A percentile compares a stretch with the other conserved stretches of the same genome.
Conservation (phyloP, 2,329 filamentous ascomycete species). For the Cladosporium sp. region DNA sequence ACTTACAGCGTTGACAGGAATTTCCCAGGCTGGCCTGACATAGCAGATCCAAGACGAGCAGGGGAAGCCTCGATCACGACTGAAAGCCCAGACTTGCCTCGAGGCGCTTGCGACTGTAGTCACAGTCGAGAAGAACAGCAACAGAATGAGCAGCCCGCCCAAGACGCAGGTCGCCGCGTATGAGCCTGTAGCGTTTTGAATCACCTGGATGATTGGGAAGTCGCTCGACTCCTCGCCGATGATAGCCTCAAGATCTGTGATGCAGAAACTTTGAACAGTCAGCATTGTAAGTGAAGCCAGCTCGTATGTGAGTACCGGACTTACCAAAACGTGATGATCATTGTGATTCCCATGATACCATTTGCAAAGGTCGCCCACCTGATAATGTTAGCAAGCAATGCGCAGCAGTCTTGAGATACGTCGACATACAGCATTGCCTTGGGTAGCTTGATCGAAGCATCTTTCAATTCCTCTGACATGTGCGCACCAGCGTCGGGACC, state of each 20-base stretch:
- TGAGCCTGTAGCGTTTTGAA: slow-evolving; percentile 27
- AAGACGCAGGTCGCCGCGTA: slow-evolving; percentile 28
- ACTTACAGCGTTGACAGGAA: slow-evolving; percentile 31
- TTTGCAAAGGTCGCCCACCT: slow-evolving; percentile 35
- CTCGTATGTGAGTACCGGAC: slow-evolving; percentile 5
- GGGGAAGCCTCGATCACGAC: slow-evolving; percentile 30
- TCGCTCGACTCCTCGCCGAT: not conserved
- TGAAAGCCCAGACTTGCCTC: slow-evolving; percentile 32
- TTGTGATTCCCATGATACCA: slow-evolving; percentile 30
- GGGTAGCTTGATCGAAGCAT: slow-evolving; percentile 40
- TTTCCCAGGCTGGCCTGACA: slow-evolving; percentile 27
- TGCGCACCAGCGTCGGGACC: slow-evolving; percentile 37
- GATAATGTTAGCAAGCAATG: not conserved
- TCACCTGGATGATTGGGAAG: slow-evolving; percentile 16
- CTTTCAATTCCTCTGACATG: slow-evolving; percentile 33
- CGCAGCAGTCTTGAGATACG: not conserved
- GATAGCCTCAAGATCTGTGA: slow-evolving; percentile 2
- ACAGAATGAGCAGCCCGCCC: slow-evolving; percentile 27
- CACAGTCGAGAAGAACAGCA: slow-evolving; percentile 33
- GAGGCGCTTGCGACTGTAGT: slow-evolving; percentile 32
- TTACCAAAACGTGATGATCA: slow-evolving; percentile 35
- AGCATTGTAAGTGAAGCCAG: slow-evolving; percentile 20
- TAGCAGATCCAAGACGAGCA: slow-evolving; percentile 30
- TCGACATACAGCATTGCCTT: slow-evolving; percentile 34
- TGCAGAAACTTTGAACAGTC: slow-evolving; percentile 6